Evolutionary conservation across 768 basidiomycete genomes (phyloP).

Genomic region (Boletellus ananiceps): DNA sequence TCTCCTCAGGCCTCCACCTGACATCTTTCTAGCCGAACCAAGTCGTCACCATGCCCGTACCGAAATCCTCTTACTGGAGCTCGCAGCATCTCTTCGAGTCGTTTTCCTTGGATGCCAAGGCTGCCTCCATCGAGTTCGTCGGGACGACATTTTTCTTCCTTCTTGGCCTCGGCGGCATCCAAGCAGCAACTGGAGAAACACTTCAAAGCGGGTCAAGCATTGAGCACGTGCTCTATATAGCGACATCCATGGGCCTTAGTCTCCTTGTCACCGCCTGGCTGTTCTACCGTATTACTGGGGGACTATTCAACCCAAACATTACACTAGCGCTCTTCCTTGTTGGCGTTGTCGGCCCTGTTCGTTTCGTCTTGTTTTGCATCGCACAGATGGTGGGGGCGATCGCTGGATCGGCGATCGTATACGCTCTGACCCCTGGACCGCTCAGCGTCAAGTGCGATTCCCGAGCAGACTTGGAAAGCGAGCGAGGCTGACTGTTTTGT

Average conservation of each 20-base stretch:
- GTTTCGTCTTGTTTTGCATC: constrained; percentile 55
- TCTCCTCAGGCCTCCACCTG: too few species aligned
- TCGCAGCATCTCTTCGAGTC: constrained; percentile 25
- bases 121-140: constrained; percentile 53
- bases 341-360: constrained; percentile 49
- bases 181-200: constrained; percentile 45
- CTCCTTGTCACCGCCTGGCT: constrained; percentile 63
- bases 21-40: background rate
- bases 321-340: constrained; percentile 55
- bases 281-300: constrained; percentile 61
- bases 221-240: constrained; percentile 50
- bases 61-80: constrained; percentile 17
- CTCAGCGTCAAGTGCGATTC: constrained; percentile 47
- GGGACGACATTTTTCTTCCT: constrained; percentile 61
- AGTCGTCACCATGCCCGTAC: constrained; percentile 9
- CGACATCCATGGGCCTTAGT: constrained; percentile 56
- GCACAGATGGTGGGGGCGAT: constrained; percentile 62
- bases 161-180: constrained; percentile 62
- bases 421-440: constrained; percentile 50
- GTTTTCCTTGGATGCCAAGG: constrained; percentile 39
- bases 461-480: constrained; percentile 8
- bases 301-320: constrained; percentile 63
- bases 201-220: constrained; percentile 30
- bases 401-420: constrained; percentile 51
- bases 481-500: constrained; percentile 1